phyloP scores from a whole-genome alignment of 2,329 filamentous ascomycete genomes.

The Didymella lethalis region DNA sequence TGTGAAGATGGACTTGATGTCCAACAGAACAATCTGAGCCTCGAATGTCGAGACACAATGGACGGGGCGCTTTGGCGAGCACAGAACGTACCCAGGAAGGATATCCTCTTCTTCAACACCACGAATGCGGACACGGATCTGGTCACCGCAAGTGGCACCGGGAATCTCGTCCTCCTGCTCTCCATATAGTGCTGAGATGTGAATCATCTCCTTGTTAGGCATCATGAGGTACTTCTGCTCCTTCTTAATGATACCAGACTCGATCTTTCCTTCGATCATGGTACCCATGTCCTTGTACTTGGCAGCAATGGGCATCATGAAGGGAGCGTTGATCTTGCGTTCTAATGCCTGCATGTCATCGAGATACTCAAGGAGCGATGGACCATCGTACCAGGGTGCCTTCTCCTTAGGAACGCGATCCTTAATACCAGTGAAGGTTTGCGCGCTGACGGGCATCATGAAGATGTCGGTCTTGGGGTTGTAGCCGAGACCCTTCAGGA shows the following conservation, averaged over 20 bases:
- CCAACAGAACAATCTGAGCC: constrained; percentile 93
- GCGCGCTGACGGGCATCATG: constrained; percentile 96
- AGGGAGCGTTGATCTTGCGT: constrained; percentile 94
- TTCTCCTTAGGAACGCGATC: constrained; percentile 76
- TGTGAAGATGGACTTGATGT: constrained; percentile 91
- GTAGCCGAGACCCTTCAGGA: constrained; percentile 92
- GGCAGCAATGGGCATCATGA: constrained; percentile 98
- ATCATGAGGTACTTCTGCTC: constrained; percentile 87
- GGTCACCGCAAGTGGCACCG: constrained; percentile 88
- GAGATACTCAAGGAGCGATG: constrained; percentile 93
- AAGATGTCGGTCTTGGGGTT: constrained; percentile 91
- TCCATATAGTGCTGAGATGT: constrained; percentile 86
- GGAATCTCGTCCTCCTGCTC: constrained; percentile 93
- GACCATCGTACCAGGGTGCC: constrained; percentile 85
- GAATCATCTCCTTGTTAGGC: constrained; percentile 86
- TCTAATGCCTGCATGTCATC: constrained; percentile 91
- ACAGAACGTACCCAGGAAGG: constrained; percentile 92
- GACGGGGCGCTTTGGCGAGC: constrained; percentile 90
- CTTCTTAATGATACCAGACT: constrained; percentile 91
- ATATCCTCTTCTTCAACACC: constrained; percentile 98
- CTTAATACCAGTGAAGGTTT: constrained; percentile 87
- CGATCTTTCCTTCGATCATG: constrained; percentile 96
- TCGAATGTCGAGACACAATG: constrained; percentile 91
- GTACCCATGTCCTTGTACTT: constrained; percentile 99
- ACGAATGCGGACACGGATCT: constrained; percentile 88